Percentiles rank a stretch among this genome's conserved stretches.
These are phyloP conservation scores for Hypericum androsaemum DNA, from an alignment of 345 rosid genomes.

Conservation along the genomic window DNA sequence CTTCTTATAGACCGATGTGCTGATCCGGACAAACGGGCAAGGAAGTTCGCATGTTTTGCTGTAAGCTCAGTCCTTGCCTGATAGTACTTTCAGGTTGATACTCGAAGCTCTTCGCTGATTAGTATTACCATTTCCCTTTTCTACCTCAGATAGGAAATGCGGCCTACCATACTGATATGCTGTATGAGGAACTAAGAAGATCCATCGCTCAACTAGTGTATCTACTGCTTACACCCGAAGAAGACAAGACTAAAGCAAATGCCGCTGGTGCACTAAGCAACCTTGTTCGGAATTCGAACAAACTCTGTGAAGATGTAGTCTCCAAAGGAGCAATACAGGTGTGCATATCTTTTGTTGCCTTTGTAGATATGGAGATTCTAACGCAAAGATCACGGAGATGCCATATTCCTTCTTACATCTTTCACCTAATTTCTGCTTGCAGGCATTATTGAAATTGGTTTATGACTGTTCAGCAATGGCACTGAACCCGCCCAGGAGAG, in stretches of 20 bases:
- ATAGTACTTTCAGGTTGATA: neutral
- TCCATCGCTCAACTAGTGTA: constrained; percentile 76
- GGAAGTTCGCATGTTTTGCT: constrained; percentile 96
- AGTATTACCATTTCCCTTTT: neutral
- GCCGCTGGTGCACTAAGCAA: constrained; percentile 97
- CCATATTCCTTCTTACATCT: too few species aligned
- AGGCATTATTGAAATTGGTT: constrained; percentile 75
- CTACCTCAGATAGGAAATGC: constrained; percentile 75
- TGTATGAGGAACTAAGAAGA: constrained; percentile 77
- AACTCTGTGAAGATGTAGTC: constrained; percentile 82
- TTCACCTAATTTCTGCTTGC: constrained; percentile 9
- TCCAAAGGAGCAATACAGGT: constrained; percentile 96
- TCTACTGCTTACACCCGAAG: constrained; percentile 63
- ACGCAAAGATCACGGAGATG: too few species aligned
- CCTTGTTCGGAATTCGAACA: constrained; percentile 90
- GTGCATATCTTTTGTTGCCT: too few species aligned
- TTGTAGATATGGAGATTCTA: too few species aligned
- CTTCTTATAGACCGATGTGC: constrained; percentile 89
- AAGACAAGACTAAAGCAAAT: constrained; percentile 95
- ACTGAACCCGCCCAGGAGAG: constrained; percentile 62
- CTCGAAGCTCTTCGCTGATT: neutral
- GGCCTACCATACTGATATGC: constrained; percentile 73
- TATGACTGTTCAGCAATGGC: constrained; percentile 62
- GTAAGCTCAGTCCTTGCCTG: constrained; percentile 31
- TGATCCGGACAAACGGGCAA: constrained; percentile 81